Evolutionary conservation across 768 basidiomycete species (phyloP).

Genomic region (Xerocomellus amylosporus): DNA sequence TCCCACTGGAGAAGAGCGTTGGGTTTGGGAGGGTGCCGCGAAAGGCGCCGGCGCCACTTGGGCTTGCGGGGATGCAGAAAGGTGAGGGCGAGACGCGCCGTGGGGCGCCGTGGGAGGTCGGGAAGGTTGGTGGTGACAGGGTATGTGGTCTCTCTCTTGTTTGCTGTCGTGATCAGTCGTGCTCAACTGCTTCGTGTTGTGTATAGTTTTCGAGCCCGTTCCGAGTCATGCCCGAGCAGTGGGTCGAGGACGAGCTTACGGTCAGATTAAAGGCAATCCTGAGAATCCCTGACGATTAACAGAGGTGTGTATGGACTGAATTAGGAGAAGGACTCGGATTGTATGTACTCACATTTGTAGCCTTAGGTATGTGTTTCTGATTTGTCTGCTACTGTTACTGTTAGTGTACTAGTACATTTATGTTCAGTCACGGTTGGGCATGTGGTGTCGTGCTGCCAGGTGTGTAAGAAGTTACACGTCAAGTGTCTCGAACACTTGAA

Average conservation of each 20-base stretch:
- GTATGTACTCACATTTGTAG: not conserved
- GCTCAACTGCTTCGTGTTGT: not conserved
- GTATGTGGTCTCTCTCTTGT: constrained; percentile 4
- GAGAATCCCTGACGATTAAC: not conserved
- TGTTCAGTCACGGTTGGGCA: not conserved
- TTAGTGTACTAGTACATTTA: not conserved
- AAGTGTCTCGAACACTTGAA: too few species aligned
- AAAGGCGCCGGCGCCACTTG: not conserved
- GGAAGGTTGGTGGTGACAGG: not conserved
- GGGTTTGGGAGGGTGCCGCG: constrained; percentile 6
- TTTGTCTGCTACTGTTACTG: not conserved
- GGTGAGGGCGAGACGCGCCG: not conserved
- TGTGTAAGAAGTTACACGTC: too few species aligned
- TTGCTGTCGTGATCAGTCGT: too few species aligned
- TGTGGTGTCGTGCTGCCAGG: too few species aligned
- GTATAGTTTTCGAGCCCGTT: constrained; percentile 7
- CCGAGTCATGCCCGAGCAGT: not conserved
- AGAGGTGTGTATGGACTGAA: not conserved
- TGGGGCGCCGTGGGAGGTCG: not conserved
- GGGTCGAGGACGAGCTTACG: constrained; percentile 15
- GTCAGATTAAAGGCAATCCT: not conserved
- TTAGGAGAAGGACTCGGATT: not conserved
- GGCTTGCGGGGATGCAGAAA: not conserved
- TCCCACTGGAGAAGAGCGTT: not conserved
- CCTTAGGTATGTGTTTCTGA: not conserved